phyloP scores from a whole-genome alignment of 176 grass and related monocot genomes.

The Phoenix roebelenii region DNA sequence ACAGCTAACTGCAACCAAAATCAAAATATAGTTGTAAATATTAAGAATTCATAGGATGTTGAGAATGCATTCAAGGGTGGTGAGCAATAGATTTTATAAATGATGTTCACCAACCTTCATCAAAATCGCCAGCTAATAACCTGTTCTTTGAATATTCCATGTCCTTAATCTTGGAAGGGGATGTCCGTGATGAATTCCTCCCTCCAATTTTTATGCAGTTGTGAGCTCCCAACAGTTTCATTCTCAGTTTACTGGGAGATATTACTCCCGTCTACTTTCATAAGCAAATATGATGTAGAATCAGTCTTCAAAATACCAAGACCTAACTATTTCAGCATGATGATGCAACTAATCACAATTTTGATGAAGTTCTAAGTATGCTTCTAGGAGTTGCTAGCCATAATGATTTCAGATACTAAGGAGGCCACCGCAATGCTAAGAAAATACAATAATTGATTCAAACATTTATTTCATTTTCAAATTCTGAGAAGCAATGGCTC shows the following conservation, averaged over 20 bases:
- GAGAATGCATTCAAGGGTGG: too few species aligned
- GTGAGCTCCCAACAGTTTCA: slow-evolving; percentile 66
- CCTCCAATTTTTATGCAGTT: slow-evolving; percentile 54
- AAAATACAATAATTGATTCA: too few species aligned
- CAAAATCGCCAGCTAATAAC: slow-evolving; percentile 45
- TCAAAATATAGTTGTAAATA: neutral
- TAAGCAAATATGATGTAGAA: neutral
- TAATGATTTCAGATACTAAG: too few species aligned
- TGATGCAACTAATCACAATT: too few species aligned
- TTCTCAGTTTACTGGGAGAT: slow-evolving; percentile 84
- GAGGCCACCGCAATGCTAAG: too few species aligned
- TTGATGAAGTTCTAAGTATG: too few species aligned
- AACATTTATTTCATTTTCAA: too few species aligned
- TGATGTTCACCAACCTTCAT: slow-evolving; percentile 38
- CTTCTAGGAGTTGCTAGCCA: too few species aligned
- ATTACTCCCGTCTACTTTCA: slow-evolving; percentile 59
- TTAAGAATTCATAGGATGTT: too few species aligned
- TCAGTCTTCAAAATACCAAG: too few species aligned
- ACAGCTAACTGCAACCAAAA: slow-evolving; percentile 39
- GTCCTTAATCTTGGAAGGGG: slow-evolving; percentile 55
- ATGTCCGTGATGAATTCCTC: slow-evolving; percentile 51
- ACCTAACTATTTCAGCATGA: too few species aligned
- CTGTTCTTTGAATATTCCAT: slow-evolving; percentile 43
- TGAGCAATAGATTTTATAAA: neutral
- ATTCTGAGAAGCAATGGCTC: too few species aligned